Evolutionary conservation across 768 basidiomycete genomes (phyloP).

Genomic region (Collybia sordida): DNA sequence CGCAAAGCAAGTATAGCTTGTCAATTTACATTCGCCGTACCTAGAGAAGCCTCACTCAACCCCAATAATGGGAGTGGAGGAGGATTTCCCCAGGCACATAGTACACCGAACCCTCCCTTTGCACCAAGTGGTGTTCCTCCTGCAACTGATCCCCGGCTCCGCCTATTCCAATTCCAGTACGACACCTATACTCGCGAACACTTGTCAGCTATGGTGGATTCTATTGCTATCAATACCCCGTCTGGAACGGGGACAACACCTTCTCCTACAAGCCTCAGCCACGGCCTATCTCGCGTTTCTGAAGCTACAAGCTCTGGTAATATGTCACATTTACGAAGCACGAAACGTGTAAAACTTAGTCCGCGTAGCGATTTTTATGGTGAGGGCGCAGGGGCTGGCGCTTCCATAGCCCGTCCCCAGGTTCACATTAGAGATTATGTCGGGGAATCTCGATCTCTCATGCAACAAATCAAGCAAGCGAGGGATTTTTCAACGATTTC

Average conservation of each 20-base stretch:
- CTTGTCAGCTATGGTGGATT: conserved; percentile 90
- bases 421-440: conserved; percentile 64
- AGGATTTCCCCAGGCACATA: conserved; percentile 54
- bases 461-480: conserved; percentile 79
- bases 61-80: conserved; percentile 24
- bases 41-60: conserved; percentile 33
- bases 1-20: conserved; percentile 50
- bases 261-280: conserved; percentile 45
- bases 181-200: conserved; percentile 96
- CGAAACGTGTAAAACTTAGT: conserved; percentile 81
- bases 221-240: conserved; percentile 81
- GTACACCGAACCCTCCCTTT: conserved; percentile 50
- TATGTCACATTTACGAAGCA: conserved; percentile 62
- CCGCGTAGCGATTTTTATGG: conserved; percentile 59
- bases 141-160: conserved; percentile 70
- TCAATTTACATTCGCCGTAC: conserved; percentile 76
- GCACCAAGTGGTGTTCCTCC: conserved; percentile 29
- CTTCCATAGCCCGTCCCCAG: conserved; percentile 49
- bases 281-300: conserved; percentile 46
- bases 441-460: conserved; percentile 72
- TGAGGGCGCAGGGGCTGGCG: conserved; percentile 46
- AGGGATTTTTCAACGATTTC: conserved; percentile 79
- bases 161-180: conserved; percentile 91
- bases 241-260: conserved; percentile 49
- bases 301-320: conserved; percentile 40